Evolutionary conservation across 2,329 filamentous ascomycete genomes (phyloP).

Genomic region (Aspergillus sp.): DNA sequence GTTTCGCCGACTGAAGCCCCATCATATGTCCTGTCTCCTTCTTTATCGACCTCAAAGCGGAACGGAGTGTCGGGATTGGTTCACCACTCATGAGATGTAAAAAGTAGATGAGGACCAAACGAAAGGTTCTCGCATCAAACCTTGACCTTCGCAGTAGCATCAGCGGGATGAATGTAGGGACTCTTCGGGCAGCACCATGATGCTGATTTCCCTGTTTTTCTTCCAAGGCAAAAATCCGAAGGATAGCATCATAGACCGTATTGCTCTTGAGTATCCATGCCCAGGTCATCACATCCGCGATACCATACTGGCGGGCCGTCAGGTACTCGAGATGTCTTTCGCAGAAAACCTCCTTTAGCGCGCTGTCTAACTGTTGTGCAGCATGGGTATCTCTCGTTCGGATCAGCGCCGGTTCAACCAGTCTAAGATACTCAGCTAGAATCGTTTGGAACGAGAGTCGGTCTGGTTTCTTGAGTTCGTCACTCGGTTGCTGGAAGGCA

Average conservation of each 20-base stretch:
- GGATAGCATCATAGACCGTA: conserved; percentile 27
- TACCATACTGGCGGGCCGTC: conserved; percentile 24
- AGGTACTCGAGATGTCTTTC: conserved; percentile 23
- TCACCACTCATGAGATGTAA: conserved; percentile 28
- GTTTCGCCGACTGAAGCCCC: background rate
- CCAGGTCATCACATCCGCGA: conserved; percentile 39
- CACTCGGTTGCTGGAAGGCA: background rate
- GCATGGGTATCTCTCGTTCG: conserved; percentile 1
- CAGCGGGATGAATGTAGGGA: conserved; percentile 43
- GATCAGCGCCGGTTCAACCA: conserved; percentile 25
- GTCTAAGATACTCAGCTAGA: conserved; percentile 32
- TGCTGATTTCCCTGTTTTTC: conserved; percentile 10
- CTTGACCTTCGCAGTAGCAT: conserved; percentile 41
- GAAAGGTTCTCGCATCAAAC: conserved; percentile 37
- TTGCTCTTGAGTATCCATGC: conserved; percentile 41
- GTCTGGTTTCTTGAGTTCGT: conserved; percentile 3
- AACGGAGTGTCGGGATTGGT: conserved; percentile 9
- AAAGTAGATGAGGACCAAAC: conserved; percentile 36
- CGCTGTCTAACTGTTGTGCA: conserved; percentile 9
- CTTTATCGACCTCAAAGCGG: background rate
- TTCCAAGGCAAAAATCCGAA: conserved; percentile 30
- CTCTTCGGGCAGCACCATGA: conserved; percentile 5
- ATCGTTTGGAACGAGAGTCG: conserved; percentile 28
- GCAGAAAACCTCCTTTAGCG: conserved; percentile 29
- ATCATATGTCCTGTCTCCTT: conserved; percentile 2